These are phyloP conservation scores for Crepidotus variabilis DNA, from an alignment of 768 basidiomycete species.

Conservation along the genomic window DNA sequence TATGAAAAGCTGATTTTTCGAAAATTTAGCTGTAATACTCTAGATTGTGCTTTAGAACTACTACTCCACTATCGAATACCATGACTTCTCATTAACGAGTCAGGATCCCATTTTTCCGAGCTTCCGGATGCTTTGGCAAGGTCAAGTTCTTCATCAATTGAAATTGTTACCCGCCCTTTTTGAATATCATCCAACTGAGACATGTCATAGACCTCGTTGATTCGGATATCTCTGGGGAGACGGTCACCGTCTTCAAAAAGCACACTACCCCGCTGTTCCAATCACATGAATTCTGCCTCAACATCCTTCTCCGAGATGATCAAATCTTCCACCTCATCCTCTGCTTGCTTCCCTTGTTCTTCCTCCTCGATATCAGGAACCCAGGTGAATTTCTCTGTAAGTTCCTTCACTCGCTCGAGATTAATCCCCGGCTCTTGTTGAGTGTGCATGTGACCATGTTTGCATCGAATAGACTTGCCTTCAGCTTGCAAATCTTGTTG, in stretches of 20 bases:
- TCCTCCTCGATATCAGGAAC: neutral
- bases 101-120: too few species aligned
- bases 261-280: neutral
- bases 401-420: neutral
- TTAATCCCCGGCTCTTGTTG: neutral
- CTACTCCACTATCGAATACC: too few species aligned
- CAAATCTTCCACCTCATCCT: neutral
- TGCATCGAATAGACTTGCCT: neutral
- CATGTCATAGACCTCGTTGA: neutral
- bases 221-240: neutral
- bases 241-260: neutral
- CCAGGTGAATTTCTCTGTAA: neutral
- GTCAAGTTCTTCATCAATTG: neutral
- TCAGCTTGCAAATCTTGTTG: neutral
- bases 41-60: too few species aligned
- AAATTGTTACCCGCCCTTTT: neutral
- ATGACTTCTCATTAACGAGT: too few species aligned
- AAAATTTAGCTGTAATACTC: too few species aligned
- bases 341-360: neutral
- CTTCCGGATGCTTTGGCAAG: too few species aligned
- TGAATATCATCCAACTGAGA: neutral
- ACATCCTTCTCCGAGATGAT: neutral
- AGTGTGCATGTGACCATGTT: conserved; percentile 6
- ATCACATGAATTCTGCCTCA: neutral
- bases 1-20: too few species aligned